Percentiles rank a stretch among this genome's conserved stretches.
Conservation (phyloP, 2,329 filamentous ascomycete species). For the Colletotrichum tamarilloi region DNA sequence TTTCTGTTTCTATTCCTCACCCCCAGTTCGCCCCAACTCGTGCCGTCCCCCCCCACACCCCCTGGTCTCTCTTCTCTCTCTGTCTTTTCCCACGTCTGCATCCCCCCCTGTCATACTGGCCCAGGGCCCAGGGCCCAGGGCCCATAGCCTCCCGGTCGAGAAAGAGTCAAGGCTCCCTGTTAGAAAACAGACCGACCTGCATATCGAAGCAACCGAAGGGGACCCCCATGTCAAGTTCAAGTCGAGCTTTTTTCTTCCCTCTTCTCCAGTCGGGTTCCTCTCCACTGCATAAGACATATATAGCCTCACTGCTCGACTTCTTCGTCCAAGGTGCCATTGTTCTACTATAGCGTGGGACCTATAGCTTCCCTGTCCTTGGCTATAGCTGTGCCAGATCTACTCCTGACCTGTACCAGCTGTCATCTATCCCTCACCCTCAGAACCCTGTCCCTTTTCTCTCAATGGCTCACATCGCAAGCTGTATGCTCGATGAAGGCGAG, state of each 20-base stretch:
- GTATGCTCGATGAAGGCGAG: conserved; percentile 63
- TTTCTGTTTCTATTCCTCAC: neutral
- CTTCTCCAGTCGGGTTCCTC: conserved; percentile 26
- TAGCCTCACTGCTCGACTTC: conserved; percentile 38
- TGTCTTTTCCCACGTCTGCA: conserved; percentile 4
- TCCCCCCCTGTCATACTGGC: conserved; percentile 45
- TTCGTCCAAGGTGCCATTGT: conserved; percentile 24
- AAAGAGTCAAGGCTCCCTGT: conserved; percentile 35
- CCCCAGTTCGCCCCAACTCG: conserved; percentile 34
- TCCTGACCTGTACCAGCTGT: conserved; percentile 29
- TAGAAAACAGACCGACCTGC: conserved; percentile 33
- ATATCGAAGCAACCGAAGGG: conserved; percentile 30
- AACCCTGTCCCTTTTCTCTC: conserved; percentile 38
- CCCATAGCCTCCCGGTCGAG: conserved; percentile 28
- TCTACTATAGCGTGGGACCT: conserved; percentile 34
- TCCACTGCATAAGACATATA: conserved; percentile 37
- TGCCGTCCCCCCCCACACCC: conserved; percentile 26
- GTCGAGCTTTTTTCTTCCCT: conserved; percentile 32
- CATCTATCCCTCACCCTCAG: conserved; percentile 29
- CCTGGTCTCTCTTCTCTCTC: conserved; percentile 10
- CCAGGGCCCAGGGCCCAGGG: conserved; percentile 21
- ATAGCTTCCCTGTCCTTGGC: conserved; percentile 35
- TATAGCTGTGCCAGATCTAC: conserved; percentile 37
- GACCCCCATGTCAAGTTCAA: conserved; percentile 23
- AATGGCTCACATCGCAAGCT: conserved; percentile 74